Evolutionary conservation across 768 basidiomycete species (phyloP).

Genomic region (Chalciporus piperatus): DNA sequence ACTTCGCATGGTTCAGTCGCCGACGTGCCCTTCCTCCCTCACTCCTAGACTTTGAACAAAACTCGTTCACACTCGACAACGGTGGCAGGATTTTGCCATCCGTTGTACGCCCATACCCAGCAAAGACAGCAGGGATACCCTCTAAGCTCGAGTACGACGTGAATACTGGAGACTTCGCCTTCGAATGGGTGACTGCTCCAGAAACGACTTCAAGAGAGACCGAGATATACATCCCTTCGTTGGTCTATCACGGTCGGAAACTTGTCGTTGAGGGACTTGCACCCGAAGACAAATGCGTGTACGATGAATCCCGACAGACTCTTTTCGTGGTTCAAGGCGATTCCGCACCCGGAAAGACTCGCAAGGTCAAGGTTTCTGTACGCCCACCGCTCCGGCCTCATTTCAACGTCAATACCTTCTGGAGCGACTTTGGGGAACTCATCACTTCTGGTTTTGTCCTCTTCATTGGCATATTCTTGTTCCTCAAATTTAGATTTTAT

Average conservation of each 20-base stretch:
- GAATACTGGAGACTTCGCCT: slow-evolving; percentile 64
- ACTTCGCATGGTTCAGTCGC: slow-evolving; percentile 91
- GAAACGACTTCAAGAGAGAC: slow-evolving; percentile 53
- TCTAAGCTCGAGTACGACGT: slow-evolving; percentile 72
- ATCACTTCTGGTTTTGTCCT: slow-evolving; percentile 32
- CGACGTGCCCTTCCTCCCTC: slow-evolving; percentile 54
- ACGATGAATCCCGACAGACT: slow-evolving; percentile 71
- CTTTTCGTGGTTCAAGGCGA: slow-evolving; percentile 58
- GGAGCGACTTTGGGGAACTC: slow-evolving; percentile 51
- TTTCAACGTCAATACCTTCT: slow-evolving; percentile 62
- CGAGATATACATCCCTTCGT: slow-evolving; percentile 78
- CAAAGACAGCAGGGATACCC: slow-evolving; percentile 87
- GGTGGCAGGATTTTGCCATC: slow-evolving; percentile 76
- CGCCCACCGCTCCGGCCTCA: slow-evolving; percentile 47
- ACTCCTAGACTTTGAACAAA: slow-evolving; percentile 57
- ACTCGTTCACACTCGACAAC: slow-evolving; percentile 70
- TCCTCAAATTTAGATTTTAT: slow-evolving; percentile 29
- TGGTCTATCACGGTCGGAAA: slow-evolving; percentile 54
- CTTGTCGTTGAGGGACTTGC: slow-evolving; percentile 58
- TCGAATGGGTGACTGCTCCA: slow-evolving; percentile 50
- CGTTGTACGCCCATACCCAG: slow-evolving; percentile 86
- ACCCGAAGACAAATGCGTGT: slow-evolving; percentile 46
- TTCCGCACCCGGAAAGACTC: slow-evolving; percentile 42
- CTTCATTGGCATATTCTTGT: slow-evolving; percentile 29
- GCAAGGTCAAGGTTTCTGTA: slow-evolving; percentile 54